Base-by-base conservation (phyloP, 2,329 filamentous ascomycete species). In the Cordyceps cicadae region DNA sequence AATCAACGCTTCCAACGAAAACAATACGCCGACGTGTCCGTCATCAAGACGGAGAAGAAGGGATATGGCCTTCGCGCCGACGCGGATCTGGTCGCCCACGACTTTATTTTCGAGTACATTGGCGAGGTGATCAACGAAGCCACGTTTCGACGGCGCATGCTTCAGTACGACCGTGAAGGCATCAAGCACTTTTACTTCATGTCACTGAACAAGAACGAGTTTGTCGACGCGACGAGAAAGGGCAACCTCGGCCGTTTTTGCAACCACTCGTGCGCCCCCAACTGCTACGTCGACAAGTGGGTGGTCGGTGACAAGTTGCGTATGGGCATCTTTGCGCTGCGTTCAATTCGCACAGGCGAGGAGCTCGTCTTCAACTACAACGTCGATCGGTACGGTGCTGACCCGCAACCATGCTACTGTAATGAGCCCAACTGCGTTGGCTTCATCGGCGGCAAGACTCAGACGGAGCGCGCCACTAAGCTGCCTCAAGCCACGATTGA, bases 101-200 rank as follows among this genome's bases (percentile, higher is more conserved):
- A 97, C 70, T 96, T 99, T 71, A 91, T 99, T 67, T 97, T 91
- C 72, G 94, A 99, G 76, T 99, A 99, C 74, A 93, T 99, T 67
- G 94, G 94, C 67, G 94, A 99, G 75, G 94, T 97, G 67, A 97
- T 99, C 72, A 93, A 95, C 68, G 93, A 99, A 75, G 82, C 85
- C 34, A 88, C 88, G 12, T 97, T 97, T 71, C 89, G 92, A 60
- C 86, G 87, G 62, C 90, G 94, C 63, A 97, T 95, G 87, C 78
- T 91, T 45, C 89, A 95, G 69, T 99, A 99, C 74, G 92, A 97
- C 70, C 84, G 94, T 53, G 91, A 97, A 73, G 92, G 92, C 63
- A 97, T 99, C 81, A 96, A 95, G 74, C 94, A 99, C 75, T 99
- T 99, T 74, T 99, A 99, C 76, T 99, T 99, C 79, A 99, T 99